Percentiles rank a stretch among this genome's conserved stretches.
Conservation (phyloP, 1,139 yeast species). For the Candida gigantensis region DNA sequence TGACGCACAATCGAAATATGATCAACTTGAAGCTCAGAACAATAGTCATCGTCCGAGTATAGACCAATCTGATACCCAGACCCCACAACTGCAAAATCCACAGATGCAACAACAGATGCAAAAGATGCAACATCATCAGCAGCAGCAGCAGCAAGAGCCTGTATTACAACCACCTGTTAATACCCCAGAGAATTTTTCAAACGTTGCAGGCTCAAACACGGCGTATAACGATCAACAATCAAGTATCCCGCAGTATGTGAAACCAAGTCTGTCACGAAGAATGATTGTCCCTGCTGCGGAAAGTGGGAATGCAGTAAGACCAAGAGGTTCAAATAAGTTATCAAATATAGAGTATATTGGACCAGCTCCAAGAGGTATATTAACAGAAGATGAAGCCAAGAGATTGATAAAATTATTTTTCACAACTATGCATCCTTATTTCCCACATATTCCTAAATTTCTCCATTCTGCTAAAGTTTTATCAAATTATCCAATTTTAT, state of each 20-base stretch:
- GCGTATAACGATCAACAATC: too few relatives aligned
- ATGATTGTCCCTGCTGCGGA: conserved; percentile 41
- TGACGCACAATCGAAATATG: conserved; percentile 61
- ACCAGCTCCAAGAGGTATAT: conserved; percentile 46
- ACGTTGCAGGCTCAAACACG: too few relatives aligned
- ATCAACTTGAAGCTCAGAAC: conserved; percentile 37
- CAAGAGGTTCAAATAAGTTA: conserved; percentile 52
- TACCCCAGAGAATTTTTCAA: background rate
- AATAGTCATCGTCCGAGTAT: conserved; percentile 11
- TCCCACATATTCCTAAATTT: conserved; percentile 80
- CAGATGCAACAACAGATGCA: background rate
- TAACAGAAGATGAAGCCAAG: conserved; percentile 69
- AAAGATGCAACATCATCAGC: background rate
- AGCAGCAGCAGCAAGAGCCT: conserved; percentile 3
- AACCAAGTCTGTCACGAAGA: conserved; percentile 16
- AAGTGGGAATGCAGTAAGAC: conserved; percentile 48
- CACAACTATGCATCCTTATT: conserved; percentile 81
- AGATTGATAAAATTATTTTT: conserved; percentile 66
- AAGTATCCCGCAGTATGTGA: conserved; percentile 18
- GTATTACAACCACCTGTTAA: background rate
- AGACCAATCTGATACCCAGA: conserved; percentile 3
- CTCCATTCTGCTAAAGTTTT: conserved; percentile 66
- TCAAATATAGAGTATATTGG: conserved; percentile 69
- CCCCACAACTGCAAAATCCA: background rate
- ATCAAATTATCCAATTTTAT: conserved; percentile 75